A percentile compares a stretch with the other conserved stretches of the same genome.
phyloP scores from a whole-genome alignment of 495 filamentous ascomycete genomes.

The Trichodelitschia bisporula region DNA sequence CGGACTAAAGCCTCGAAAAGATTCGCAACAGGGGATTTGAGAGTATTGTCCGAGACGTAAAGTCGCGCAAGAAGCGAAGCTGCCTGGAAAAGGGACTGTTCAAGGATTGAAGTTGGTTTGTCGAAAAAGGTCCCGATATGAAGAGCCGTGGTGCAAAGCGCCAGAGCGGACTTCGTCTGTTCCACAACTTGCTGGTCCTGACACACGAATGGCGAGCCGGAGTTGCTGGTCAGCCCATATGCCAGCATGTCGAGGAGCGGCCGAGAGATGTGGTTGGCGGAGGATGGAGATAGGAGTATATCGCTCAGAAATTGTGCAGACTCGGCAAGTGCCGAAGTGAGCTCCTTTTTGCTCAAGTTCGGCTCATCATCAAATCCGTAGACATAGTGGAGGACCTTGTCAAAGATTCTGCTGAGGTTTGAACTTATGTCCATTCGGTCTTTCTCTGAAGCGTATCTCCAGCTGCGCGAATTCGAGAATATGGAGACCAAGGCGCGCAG shows the following conservation, averaged over 20 bases:
- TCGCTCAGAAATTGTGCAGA: conserved; percentile 53
- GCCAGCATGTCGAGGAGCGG: conserved; percentile 48
- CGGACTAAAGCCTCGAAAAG: conserved; percentile 54
- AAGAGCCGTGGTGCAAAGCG: conserved; percentile 41
- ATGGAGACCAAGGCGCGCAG: conserved; percentile 51
- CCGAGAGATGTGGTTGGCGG: conserved; percentile 45
- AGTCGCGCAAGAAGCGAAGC: conserved; percentile 51
- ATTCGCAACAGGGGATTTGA: conserved; percentile 34
- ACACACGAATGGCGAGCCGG: no score
- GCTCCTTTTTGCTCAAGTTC: conserved; percentile 25
- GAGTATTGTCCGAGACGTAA: conserved; percentile 44
- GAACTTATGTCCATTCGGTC: no score
- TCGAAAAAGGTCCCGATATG: conserved; percentile 40
- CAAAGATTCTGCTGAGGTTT: conserved; percentile 42
- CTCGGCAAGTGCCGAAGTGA: conserved; percentile 36
- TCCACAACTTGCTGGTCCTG: conserved; percentile 29
- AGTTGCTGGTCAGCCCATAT: conserved; percentile 29
- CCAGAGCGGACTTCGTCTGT: conserved; percentile 37
- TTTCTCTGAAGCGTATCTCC: conserved; percentile 68
- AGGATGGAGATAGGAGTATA: conserved; percentile 43
- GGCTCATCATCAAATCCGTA: conserved; percentile 49
- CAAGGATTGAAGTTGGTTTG: conserved; percentile 33
- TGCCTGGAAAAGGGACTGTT: conserved; percentile 56
- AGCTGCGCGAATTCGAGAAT: conserved; percentile 55
- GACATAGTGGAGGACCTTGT: conserved; percentile 40